phyloP scores from a whole-genome alignment of 176 grass and related monocot genomes.

The Ensete ventricosum region DNA sequence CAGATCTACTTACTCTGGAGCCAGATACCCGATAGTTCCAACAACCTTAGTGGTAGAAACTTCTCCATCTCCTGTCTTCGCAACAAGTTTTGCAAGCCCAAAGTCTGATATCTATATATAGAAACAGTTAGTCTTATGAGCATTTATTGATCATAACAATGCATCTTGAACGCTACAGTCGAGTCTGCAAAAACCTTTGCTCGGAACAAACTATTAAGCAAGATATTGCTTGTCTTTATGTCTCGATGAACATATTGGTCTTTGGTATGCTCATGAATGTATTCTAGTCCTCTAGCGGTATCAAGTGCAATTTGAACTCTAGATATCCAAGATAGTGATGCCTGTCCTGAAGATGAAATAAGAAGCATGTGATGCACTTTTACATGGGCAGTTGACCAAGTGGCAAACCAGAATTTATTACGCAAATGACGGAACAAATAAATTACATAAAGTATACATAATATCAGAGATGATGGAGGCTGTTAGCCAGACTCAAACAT shows the following conservation, averaged over 20 bases:
- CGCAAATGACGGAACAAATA: too few relatives aligned
- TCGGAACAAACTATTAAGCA: conserved; percentile 82
- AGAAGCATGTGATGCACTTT: background rate
- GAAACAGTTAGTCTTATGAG: too few relatives aligned
- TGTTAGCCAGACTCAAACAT: too few relatives aligned
- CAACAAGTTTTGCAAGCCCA: conserved; percentile 92
- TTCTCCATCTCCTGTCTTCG: conserved; percentile 79
- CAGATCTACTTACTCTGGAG: conserved; percentile 73
- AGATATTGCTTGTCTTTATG: conserved; percentile 98
- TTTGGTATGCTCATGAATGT: conserved; percentile 99
- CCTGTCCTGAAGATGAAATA: conserved; percentile 45
- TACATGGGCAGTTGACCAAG: background rate
- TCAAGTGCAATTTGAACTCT: conserved; percentile 95
- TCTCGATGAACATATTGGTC: conserved; percentile 99
- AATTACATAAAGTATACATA: too few relatives aligned
- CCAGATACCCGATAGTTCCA: conserved; percentile 94
- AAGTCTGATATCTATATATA: conserved; percentile 84
- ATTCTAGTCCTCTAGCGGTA: conserved; percentile 93
- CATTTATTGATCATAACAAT: background rate
- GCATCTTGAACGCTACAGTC: conserved; percentile 10
- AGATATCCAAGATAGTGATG: conserved; percentile 90
- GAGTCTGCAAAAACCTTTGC: conserved; percentile 54
- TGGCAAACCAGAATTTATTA: background rate
- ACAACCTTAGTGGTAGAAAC: conserved; percentile 96
- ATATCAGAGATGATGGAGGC: too few relatives aligned